These are phyloP conservation scores for Fusarium sp. DNA, from an alignment of 2,329 filamentous ascomycete species.

Conservation along the genomic window DNA sequence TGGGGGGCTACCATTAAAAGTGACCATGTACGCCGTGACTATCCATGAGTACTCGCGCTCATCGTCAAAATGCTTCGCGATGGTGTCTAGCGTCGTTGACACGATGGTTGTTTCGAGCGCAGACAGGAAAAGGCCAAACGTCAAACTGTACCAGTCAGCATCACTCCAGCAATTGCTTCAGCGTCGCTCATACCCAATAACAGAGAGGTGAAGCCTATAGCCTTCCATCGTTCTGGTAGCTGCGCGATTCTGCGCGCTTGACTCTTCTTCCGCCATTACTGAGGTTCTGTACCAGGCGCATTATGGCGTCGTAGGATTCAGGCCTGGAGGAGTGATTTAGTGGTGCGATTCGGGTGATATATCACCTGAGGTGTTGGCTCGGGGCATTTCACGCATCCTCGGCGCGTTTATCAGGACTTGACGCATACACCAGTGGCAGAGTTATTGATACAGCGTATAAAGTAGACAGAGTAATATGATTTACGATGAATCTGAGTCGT, in stretches of 20 bases:
- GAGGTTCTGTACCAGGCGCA: neutral
- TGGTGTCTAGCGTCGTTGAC: neutral
- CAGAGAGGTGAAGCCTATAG: neutral
- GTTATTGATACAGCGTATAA: neutral
- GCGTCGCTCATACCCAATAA: neutral
- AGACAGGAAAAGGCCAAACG: neutral
- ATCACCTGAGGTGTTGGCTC: neutral
- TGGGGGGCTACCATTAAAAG: neutral
- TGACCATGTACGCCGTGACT: neutral
- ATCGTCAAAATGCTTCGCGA: neutral
- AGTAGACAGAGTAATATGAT: neutral
- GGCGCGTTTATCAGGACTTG: neutral
- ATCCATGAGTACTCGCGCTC: neutral
- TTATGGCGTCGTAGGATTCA: neutral
- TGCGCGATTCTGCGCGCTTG: neutral
- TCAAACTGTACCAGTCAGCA: neutral
- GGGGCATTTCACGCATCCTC: neutral
- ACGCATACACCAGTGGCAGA: neutral
- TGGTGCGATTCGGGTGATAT: neutral
- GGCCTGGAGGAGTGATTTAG: neutral
- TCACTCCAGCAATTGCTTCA: no score
- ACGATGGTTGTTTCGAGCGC: neutral
- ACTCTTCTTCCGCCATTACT: neutral
- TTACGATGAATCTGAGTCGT: neutral
- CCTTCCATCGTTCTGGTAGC: neutral